Base-by-base conservation (phyloP, 2,329 filamentous ascomycete genomes). In the Epichloe gansuensis region DNA sequence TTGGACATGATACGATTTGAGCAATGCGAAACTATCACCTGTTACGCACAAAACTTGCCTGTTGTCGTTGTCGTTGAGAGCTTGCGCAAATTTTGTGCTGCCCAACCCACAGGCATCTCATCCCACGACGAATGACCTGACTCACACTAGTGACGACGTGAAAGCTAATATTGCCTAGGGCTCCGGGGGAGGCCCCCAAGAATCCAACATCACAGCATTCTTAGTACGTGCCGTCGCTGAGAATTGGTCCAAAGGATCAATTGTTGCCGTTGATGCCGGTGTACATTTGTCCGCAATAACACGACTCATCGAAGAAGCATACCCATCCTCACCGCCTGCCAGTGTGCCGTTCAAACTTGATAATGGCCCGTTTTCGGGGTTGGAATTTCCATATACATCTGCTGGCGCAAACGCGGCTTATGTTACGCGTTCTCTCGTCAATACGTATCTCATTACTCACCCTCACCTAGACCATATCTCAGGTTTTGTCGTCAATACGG, bases 401-500 rank as follows among this genome's bases (percentile, higher is more conserved):
- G 73, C 87, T 0, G 73, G 80, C 45, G 85, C 87, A 47, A 97
- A 96, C 65, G 90, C 89, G 2, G 77, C 85, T 3, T 77, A 94
- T 64, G 75, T 98, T 47, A 82, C 90, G 42, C 78, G 84, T 51
- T 78, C 84, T 52, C 78, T 96, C 47, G 80, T 98, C 53, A 88
- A 91, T 45, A 86, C 89, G 0, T 93, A 91, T 63, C 80, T 97
- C 55, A 89, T 98, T 61, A 98, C 91, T 0, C 93, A 98, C 66
- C 88, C 93, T n/a, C 93, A 98, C 68, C 77, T 98, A 1, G 93
- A 98, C 63, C 93, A 98, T 67, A 82, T 97, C 23, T 83, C 87
- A 21, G 93, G 87, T 11, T 87, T 97, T 59, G 87, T 93, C 35
- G 84, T 97, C 65, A 97, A 97, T 66, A 96, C 91, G 0, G 90